Base-by-base conservation (phyloP, 495 filamentous ascomycete species). In the Astrothelium macrocarpum region DNA sequence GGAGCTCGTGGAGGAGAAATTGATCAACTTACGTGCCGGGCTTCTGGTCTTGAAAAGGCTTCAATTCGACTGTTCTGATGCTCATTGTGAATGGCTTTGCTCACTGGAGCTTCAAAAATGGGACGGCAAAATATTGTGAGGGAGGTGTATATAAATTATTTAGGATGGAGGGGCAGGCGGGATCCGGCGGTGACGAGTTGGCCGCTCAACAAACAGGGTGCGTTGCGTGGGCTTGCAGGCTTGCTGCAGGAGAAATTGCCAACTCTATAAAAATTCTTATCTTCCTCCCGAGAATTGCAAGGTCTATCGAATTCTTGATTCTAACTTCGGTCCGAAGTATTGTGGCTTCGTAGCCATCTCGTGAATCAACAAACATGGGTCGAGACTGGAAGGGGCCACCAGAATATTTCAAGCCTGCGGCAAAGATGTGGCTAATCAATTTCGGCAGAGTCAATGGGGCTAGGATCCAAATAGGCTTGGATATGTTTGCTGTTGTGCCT, bases 11-110 rank as follows among this genome's bases (percentile, higher is more conserved):
- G 49, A 56, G 29, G 49, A 42, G 29, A 23, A 31, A 65, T 59
- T 45, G 68, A 25, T 32, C 64, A 64, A 88, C 92, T 76, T 88
- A 97, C 94, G 95, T 97, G 84, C 94, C 94, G 63, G 94, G 94
- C 81, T 97, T 97, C 84, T 98, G 94, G 80, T 97, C 94, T 29
- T 85, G 82, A 75, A 90, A 96, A 64, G 91, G 84, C 70, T 82
- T 85, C 73, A 94, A 80, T 62, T 85, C 82, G 65, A 95, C 86
- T 16, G 83, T 87, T 74, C 88, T 82, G 75, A 90, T 78, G 70
- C 84, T 86, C 88, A 94, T 91, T 61, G n/a, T 71, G 61, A 61
- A 32, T 63, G 18, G 4, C 18, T 31, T 26, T 11, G 26, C 7
- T 14, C 4, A 20, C 5, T 43, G 9, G 1, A 12, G n/a, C 23